Base-by-base conservation (phyloP, 805 yeast genomes). In the Starmerella bacillaris region DNA sequence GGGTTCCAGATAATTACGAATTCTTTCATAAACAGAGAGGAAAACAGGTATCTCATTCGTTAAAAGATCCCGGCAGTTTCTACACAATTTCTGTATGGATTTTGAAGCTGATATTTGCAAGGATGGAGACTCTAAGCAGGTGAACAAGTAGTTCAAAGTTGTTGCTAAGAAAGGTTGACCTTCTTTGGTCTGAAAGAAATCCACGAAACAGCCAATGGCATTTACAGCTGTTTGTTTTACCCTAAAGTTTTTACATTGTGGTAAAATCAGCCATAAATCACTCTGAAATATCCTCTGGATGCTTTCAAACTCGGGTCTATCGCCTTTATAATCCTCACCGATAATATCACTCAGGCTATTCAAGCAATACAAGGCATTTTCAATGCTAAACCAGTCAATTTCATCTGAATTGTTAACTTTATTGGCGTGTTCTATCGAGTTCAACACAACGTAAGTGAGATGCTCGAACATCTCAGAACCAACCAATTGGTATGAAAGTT, bases 401-500 rank as follows among this genome's bases (percentile, higher is more conserved):
- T 15, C 18, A 3, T 34, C 24, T n/a, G n/a, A n/a, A n/a, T n/a
- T n/a, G n/a, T n/a, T n/a, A n/a, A n/a, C n/a, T n/a, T n/a, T n/a
- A n/a, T n/a, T n/a, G 11, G n/a, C 7, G 22, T 21, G 16, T 33
- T 12, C 35, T 5, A 34, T 40, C 11, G 35, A 43, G 5, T 30
- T n/a, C n/a, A 44, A 21, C 1, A 45, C 45, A 5, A 41, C 40
- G 5, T 27, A 22, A 8, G 50, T 48, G 20, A 78, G 51, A 16
- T 55, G 60, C 4, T 59, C 57, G 42, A 67, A 68, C 24, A 79
- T 52, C 2, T 63, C 56, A 0, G 53, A 36, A 26, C 78, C 79
- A 24, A 80, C 60, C 4, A 78, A 59, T 1, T 82, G 68, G 58
- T 75, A 79, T 2, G 75, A 55, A 0, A 70, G 61, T 36, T 82